Conservation (phyloP, 1,139 yeast genomes). For the Yueomyces sp. region DNA sequence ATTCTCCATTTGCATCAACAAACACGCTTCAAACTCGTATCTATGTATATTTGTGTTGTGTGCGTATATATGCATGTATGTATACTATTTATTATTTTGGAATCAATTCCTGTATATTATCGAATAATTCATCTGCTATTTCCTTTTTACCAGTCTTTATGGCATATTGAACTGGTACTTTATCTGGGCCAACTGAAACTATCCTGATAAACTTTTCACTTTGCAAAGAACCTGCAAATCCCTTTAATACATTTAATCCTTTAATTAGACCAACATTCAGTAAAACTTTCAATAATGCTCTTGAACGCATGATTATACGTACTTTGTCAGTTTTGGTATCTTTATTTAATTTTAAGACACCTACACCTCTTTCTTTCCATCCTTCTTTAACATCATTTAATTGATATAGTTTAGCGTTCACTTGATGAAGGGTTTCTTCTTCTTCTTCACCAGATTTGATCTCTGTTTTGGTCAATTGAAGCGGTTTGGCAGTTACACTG, state of each 20-base stretch:
- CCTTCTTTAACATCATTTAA: constrained; percentile 54
- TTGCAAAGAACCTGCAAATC: constrained; percentile 75
- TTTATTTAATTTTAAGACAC: constrained; percentile 70
- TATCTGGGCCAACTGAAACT: constrained; percentile 42
- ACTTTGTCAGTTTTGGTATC: constrained; percentile 24
- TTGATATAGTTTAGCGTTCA: constrained; percentile 72
- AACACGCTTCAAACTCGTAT: too few species aligned
- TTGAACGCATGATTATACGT: constrained; percentile 83
- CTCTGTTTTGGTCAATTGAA: constrained; percentile 33
- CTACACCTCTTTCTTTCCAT: constrained; percentile 95
- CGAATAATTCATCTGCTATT: constrained; percentile 46
- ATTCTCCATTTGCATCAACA: too few species aligned
- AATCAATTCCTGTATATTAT: constrained; percentile 27
- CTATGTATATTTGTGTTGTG: too few species aligned
- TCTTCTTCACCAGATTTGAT: constrained; percentile 84
- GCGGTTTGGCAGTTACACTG: constrained; percentile 4
- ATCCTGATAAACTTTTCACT: constrained; percentile 72
- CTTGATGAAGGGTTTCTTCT: constrained; percentile 56
- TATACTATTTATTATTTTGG: too few species aligned
- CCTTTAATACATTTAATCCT: constrained; percentile 52
- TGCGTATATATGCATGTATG: too few species aligned
- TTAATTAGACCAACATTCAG: constrained; percentile 58
- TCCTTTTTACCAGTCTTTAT: constrained; percentile 55
- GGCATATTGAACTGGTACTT: constrained; percentile 71
- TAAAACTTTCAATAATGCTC: constrained; percentile 72